A percentile compares a stretch with the other conserved stretches of the same genome.
Evolutionary conservation across 345 rosid genomes (phyloP).

Genomic region (Populus davidiana): DNA sequence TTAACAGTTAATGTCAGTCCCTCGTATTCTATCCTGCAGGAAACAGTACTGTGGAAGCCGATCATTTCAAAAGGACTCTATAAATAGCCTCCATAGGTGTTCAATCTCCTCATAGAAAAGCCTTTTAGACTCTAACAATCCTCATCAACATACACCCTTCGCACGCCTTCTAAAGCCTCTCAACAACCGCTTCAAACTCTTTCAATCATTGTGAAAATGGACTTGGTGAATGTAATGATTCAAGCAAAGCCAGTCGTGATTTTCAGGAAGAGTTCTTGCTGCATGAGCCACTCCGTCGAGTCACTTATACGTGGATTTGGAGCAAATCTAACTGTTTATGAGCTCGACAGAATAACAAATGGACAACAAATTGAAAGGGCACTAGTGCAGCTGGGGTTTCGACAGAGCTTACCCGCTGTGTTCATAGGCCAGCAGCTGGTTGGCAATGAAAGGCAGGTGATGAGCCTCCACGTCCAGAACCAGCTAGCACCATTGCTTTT

Average conservation of each 20-base stretch:
- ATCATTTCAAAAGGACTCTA: conserved; percentile 6
- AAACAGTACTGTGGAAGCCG: background rate
- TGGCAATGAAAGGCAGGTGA: conserved; percentile 29
- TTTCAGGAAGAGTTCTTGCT: conserved; percentile 29
- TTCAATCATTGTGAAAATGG: conserved; percentile 12
- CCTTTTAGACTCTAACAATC: background rate
- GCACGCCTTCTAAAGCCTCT: background rate
- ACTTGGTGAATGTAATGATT: conserved; percentile 17
- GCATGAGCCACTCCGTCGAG: conserved; percentile 36
- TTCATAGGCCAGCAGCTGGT: conserved; percentile 28
- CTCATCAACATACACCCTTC: background rate
- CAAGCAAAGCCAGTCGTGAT: conserved; percentile 28
- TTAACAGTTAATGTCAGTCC: no score
- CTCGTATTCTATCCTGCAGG: background rate
- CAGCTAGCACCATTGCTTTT: conserved; percentile 29
- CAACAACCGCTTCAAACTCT: background rate
- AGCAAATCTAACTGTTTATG: conserved; percentile 26
- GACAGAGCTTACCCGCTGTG: conserved; percentile 29
- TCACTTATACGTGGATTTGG: conserved; percentile 29
- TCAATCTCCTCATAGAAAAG: conserved; percentile 13
- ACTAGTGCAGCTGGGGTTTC: conserved; percentile 26
- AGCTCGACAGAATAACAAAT: conserved; percentile 26
- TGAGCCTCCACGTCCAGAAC: conserved; percentile 31
- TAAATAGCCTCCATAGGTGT: conserved; percentile 23
- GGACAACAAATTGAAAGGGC: conserved; percentile 28